These are phyloP conservation scores for Chionographis japonica DNA, from an alignment of 106 monocot species.

Conservation along the genomic window DNA sequence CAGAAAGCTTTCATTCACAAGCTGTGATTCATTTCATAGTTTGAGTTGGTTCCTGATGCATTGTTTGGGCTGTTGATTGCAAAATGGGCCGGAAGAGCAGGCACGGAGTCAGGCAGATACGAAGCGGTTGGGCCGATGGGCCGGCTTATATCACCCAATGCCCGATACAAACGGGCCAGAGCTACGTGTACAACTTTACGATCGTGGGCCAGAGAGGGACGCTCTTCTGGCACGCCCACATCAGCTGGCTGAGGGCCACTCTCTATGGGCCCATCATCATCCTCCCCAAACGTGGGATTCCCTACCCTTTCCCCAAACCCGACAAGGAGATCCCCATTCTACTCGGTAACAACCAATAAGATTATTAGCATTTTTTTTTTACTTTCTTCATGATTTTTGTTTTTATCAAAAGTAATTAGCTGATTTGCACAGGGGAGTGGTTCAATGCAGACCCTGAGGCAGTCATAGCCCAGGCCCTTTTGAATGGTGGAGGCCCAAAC, in stretches of 20 bases:
- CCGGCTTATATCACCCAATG: background rate
- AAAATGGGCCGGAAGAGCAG: background rate
- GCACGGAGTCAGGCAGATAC: background rate
- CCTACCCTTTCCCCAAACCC: constrained; percentile 3
- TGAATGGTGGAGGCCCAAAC: constrained; percentile 35
- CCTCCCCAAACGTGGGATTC: background rate
- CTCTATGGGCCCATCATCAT: constrained; percentile 1
- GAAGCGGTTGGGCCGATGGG: constrained; percentile 2
- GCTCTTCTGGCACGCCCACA: constrained; percentile 4
- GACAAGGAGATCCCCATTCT: background rate
- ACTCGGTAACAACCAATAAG: background rate
- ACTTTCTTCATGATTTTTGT: too few relatives aligned
- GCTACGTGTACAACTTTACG: constrained; percentile 8
- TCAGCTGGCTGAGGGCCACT: constrained; percentile 1
- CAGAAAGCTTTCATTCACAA: too few relatives aligned
- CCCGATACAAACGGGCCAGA: constrained; percentile 9
- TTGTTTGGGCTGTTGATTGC: too few relatives aligned
- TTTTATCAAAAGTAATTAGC: too few relatives aligned
- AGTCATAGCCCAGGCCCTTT: constrained; percentile 21
- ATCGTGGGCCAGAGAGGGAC: constrained; percentile 1
- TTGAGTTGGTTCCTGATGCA: too few relatives aligned
- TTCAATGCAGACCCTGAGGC: constrained; percentile 32
- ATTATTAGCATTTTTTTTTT: too few relatives aligned
- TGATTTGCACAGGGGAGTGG: constrained; percentile 18
- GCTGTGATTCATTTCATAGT: too few relatives aligned